Conservation (phyloP, 2,329 filamentous ascomycete genomes). For the Venturia carpophila region DNA sequence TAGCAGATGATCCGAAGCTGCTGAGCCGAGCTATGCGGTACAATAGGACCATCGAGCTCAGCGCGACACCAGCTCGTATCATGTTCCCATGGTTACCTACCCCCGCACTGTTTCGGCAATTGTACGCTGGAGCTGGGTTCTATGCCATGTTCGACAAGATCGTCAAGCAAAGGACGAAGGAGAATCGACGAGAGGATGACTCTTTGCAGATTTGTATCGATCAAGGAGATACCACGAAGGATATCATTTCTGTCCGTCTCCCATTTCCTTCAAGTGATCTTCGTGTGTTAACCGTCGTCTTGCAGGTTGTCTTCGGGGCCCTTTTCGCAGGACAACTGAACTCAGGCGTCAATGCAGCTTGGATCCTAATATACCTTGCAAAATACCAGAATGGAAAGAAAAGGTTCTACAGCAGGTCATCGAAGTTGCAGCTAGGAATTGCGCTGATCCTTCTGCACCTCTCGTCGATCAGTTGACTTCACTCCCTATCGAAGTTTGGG, state of each 20-base stretch:
- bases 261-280: not conserved
- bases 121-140: slow-evolving; percentile 40
- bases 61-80: slow-evolving; percentile 38
- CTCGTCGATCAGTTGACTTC: slow-evolving; percentile 34
- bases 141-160: slow-evolving; percentile 44
- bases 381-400: slow-evolving; percentile 37
- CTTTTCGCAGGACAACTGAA: slow-evolving; percentile 53
- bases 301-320: slow-evolving; percentile 44
- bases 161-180: slow-evolving; percentile 38
- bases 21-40: slow-evolving; percentile 37
- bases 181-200: slow-evolving; percentile 40
- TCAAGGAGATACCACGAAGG: slow-evolving; percentile 37
- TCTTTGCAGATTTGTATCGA: slow-evolving; percentile 49
- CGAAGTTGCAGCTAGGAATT: slow-evolving; percentile 37
- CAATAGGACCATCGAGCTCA: slow-evolving; percentile 42
- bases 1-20: slow-evolving; percentile 41
- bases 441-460: slow-evolving; percentile 27
- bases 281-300: not conserved
- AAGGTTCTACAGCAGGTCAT: slow-evolving; percentile 43
- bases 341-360: slow-evolving; percentile 48
- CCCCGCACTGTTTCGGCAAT: slow-evolving; percentile 35
- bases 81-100: slow-evolving; percentile 49
- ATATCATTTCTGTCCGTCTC: slow-evolving; percentile 35
- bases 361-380: slow-evolving; percentile 34
- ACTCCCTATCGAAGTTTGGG: slow-evolving; percentile 48